Evolutionary conservation across 176 grass and related monocot species (phyloP), one percentile per base, ranked within the genome.

Genomic region (Bonia amplexicaulis): DNA sequence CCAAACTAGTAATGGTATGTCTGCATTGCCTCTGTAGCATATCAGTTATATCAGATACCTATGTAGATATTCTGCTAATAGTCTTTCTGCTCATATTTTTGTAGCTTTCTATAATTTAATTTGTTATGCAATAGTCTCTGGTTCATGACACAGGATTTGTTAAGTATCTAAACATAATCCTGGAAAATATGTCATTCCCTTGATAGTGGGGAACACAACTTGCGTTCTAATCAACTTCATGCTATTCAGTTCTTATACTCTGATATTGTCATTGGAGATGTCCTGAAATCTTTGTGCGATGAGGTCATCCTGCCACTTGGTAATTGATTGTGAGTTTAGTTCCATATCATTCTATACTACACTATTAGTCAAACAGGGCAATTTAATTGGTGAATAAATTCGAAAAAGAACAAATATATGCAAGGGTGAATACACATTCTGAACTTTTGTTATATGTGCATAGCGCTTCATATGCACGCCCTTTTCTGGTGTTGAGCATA

Each of bases 1-100:
- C 93, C 39, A 99, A 99, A 85, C 85, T 99, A 82, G 96, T 99
- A 84, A 94, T 99, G 96, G 96, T 99, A 99, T 58, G 84, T 85
- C 39, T 77, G 79, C 67, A 54, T 82, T 78, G 84, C 46, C 59
- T 54, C 44, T 66, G 20, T 83, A 77, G 65, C 55, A 85, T 86
- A 37, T 61, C 69, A 19, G 35, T 67, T 66, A 85, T 86, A 37
- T 61, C 69, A 19, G 35, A 61, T 66, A 80, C 23, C 83, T 91
- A 51, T 19, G 17, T 66, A 35, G 77, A 52, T 90, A 84, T 54
- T 85, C 48, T 73, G 42, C 61, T 11, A 40, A 42, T 86, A 86
- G 71, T 83, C 67, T 74, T 86, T 80, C 37, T 90, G 19, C 27
- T 77, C 42, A 31, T 76, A 67, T 85, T 31, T 48, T 81, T 84